These are phyloP conservation scores for Carex sylvatica DNA, from an alignment of 202 grass and related monocot species.

Conservation along the genomic window DNA sequence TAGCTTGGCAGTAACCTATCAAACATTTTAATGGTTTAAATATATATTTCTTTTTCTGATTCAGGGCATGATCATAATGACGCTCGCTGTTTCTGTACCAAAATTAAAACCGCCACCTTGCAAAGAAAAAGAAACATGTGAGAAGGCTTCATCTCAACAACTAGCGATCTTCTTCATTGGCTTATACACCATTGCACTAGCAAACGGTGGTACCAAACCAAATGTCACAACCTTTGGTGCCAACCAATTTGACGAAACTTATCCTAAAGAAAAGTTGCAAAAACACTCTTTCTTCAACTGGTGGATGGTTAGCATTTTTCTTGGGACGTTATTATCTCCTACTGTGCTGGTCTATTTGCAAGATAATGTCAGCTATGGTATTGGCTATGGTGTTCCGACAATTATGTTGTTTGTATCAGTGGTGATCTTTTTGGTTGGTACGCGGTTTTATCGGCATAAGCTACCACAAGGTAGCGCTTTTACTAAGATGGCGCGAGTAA, in stretches of 20 bases:
- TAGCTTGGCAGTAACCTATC: too few relatives aligned
- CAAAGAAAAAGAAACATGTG: conserved; percentile 22
- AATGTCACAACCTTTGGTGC: conserved; percentile 91
- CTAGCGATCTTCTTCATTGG: conserved; percentile 56
- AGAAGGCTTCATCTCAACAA: conserved; percentile 41
- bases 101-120: conserved; percentile 52
- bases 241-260: conserved; percentile 75
- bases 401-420: conserved; percentile 43
- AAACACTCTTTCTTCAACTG: conserved; percentile 96
- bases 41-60: background rate
- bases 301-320: conserved; percentile 85
- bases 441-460: conserved; percentile 77
- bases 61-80: conserved; percentile 71
- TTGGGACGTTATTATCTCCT: conserved; percentile 67
- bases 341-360: conserved; percentile 84
- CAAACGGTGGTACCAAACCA: conserved; percentile 66
- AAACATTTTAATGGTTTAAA: background rate
- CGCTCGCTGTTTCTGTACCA: conserved; percentile 44
- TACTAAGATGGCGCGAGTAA: conserved; percentile 46
- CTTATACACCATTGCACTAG: conserved; percentile 67
- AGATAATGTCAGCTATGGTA: conserved; percentile 66
- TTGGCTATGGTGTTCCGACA: conserved; percentile 71
- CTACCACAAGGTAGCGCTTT: conserved; percentile 61
- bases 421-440: conserved; percentile 59
- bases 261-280: conserved; percentile 48